Base-by-base conservation (phyloP, 345 rosid species). In the Schrenkiella parvula region DNA sequence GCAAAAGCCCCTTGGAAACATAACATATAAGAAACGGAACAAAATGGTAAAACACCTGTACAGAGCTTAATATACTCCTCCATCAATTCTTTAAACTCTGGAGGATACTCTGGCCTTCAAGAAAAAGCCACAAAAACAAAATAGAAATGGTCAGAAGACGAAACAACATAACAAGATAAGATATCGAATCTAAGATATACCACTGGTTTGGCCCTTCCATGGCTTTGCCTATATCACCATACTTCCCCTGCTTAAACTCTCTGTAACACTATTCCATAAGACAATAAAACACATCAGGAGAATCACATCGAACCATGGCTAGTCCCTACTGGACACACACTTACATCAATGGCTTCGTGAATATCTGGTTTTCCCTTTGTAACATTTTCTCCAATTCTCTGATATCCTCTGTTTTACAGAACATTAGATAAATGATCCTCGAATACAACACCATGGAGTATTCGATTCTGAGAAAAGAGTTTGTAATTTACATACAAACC, bases 141-240 rank as follows among this genome's bases (percentile, higher is more conserved):
- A 48, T 5, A 68, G 67, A 57, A 52, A 53, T 12, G 39, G n/a
- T 38, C 52, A 54, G 8, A 43, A 43, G 13, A 52, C 23, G 10
- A n/a, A 52, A 23, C 14, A 53, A 29, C 47, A 38, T 15, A 43
- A 29, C 18, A 19, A 5, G 25, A 61, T n/a, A 29, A 34, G 34
- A 60, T 62, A 51, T 18, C 22, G 10, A 60, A 37, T 38, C 25
- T 14, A 43, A 22, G 76, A 63, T 85, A 17, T 67, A 93, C 98
- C 91, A 90, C 47, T 89, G 91, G 72, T 93, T 90, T 50, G 82
- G 78, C 72, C 96, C 97, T 84, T 84, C 96, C 91, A 93, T 83
- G 3, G 76, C 66, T 70, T 86, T 84, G 1, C 98, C 96, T 66
- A 82, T 76, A 28, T 73, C 79, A 55, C 97, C 96, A 75, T 87